These are phyloP conservation scores for Erodium chrysanthum DNA, from an alignment of 441 rosid genomes.

Conservation along the genomic window DNA sequence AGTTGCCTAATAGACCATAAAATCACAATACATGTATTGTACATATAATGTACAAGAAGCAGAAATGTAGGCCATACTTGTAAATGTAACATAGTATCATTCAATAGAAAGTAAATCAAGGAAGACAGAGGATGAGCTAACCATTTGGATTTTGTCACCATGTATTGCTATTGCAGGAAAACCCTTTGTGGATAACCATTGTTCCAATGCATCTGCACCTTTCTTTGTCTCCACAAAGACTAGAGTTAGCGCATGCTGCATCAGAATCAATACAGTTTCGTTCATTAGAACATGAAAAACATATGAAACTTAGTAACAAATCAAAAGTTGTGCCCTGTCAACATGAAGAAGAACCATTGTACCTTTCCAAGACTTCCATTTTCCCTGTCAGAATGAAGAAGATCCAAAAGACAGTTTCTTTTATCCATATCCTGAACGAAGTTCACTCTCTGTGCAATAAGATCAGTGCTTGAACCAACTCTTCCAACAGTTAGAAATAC, in stretches of 20 bases:
- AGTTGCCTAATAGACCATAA: too few species aligned
- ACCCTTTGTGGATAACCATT: constrained; percentile 22
- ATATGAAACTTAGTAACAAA: background rate
- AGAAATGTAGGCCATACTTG: too few species aligned
- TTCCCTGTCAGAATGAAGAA: constrained; percentile 17
- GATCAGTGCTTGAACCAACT: constrained; percentile 35
- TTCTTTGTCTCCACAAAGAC: constrained; percentile 34
- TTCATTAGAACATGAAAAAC: background rate
- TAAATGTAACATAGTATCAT: too few species aligned
- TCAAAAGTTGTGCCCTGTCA: too few species aligned
- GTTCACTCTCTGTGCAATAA: constrained; percentile 27
- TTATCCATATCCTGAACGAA: constrained; percentile 29
- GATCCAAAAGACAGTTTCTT: constrained; percentile 19
- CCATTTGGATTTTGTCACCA: constrained; percentile 35
- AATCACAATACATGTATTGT: too few species aligned
- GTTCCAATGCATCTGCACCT: constrained; percentile 32
- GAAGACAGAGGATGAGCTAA: constrained; percentile 7
- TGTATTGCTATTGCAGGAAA: constrained; percentile 28
- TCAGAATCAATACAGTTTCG: background rate
- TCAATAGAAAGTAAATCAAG: background rate
- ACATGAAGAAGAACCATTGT: background rate
- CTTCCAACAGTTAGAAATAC: constrained; percentile 32
- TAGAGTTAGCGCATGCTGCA: constrained; percentile 30
- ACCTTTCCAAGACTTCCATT: constrained; percentile 21
- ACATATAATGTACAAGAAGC: too few species aligned